Evolutionary conservation across 208 protist species (phyloP).

Genomic region (Blastocrithidia nonstop): DNA sequence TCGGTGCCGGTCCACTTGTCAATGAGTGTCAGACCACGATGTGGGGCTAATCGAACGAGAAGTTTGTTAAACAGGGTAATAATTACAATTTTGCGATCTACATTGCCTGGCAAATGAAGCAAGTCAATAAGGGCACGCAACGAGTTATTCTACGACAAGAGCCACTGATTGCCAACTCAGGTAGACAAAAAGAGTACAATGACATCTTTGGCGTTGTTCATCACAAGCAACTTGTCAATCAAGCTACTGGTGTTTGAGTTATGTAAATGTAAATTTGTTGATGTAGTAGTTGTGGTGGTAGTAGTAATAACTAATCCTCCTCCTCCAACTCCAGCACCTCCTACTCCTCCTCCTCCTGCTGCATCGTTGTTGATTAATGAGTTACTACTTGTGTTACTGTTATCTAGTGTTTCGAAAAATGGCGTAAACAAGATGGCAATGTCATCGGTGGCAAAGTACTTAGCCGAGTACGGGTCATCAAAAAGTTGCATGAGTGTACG

Average conservation of each 20-base stretch:
- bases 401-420: slow-evolving; percentile 55
- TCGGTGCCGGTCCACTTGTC: slow-evolving; percentile 51
- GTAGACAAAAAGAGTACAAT: slow-evolving; percentile 52
- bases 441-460: slow-evolving; percentile 57
- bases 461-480: slow-evolving; percentile 37
- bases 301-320: slow-evolving; percentile 7
- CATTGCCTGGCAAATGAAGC: slow-evolving; percentile 60
- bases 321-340: too few species aligned
- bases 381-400: too few species aligned
- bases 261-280: too few species aligned
- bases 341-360: too few species aligned
- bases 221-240: slow-evolving; percentile 16
- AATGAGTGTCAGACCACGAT: slow-evolving; percentile 47
- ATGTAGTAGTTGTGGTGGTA: slow-evolving; percentile 3
- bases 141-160: slow-evolving; percentile 49
- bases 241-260: slow-evolving; percentile 7
- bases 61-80: slow-evolving; percentile 74
- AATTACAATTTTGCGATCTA: slow-evolving; percentile 79
- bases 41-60: slow-evolving; percentile 50
- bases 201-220: slow-evolving; percentile 70
- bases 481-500: slow-evolving; percentile 45
- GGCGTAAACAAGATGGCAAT: slow-evolving; percentile 60
- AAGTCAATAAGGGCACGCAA: slow-evolving; percentile 71
- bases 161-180: slow-evolving; percentile 65
- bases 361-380: too few species aligned